phyloP scores from a whole-genome alignment of 148 eudicot genomes.

The Heliosperma pusillum region DNA sequence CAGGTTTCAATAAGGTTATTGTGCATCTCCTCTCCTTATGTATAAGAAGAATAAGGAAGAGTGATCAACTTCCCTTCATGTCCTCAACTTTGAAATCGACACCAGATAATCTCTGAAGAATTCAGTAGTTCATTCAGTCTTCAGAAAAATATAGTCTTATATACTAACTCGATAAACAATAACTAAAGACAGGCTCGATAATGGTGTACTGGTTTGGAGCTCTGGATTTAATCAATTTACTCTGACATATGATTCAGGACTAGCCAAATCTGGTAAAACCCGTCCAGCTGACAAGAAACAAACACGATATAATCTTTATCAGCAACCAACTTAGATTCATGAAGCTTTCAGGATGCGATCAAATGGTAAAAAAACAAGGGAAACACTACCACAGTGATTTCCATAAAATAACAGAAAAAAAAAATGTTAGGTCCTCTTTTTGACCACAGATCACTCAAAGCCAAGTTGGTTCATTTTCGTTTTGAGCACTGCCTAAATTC shows the following conservation, averaged over 20 bases:
- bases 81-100: too few species aligned
- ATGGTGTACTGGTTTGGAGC: neutral
- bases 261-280: neutral
- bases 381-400: neutral
- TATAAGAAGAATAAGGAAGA: neutral
- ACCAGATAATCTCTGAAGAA: neutral
- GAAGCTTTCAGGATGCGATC: neutral
- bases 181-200: neutral
- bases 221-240: neutral
- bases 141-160: neutral
- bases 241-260: constrained; percentile 1
- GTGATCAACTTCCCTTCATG: too few species aligned
- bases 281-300: neutral
- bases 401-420: neutral
- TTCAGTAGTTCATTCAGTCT: neutral
- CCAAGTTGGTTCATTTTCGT: neutral
- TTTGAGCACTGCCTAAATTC: neutral
- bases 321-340: neutral
- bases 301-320: neutral
- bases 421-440: neutral
- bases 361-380: neutral
- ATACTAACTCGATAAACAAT: neutral
- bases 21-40: neutral
- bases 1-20: neutral
- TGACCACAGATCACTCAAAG: neutral